Evolutionary conservation across 805 yeast species (phyloP), one percentile per base, ranked within the genome.

Genomic region (Metschnikowia picachoensis): DNA sequence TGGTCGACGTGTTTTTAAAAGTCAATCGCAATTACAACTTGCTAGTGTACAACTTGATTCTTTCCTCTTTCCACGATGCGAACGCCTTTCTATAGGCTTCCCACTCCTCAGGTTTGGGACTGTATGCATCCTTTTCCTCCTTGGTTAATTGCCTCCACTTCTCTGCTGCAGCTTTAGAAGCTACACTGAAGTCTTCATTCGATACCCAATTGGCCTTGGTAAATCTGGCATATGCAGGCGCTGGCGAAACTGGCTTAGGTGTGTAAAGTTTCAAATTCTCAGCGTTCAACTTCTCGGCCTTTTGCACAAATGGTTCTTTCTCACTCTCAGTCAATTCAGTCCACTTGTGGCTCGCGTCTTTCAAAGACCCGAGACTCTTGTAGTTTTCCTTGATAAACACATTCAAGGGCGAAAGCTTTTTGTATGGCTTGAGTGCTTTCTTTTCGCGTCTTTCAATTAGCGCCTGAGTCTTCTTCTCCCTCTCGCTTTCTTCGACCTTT

Each of bases 201-300:
- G 57, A 60, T 16, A 46, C 50, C 52, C 55, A 68, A 46, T 60
- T 58, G 33, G 62, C 58, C 49, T 64, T 57, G 30, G 68, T 54
- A 44, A 52, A 70, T 13, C 50, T 43, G 15, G 72, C 68, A 56
- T 60, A 70, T 11, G 62, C 60, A 37, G 43, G 48, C 4, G 60
- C 50, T 7, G 74, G 73, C 6, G 56, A 49, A 42, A 62, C 61
- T 31, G 76, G 76, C 53, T 63, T 64, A 1, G 69, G 67, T 2
- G 60, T 53, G 53, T 52, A 67, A 25, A 55, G 47, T 43, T 59
- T 47, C 29, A 50, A 42, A 37, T 52, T 53, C 34, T 61, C 61
- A 11, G 55, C 65, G 47, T 67, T 67, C 52, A 54, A 49, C 37
- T 54, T 59, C n/a, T 57, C 58, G n/a, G 68, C 71, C 44, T 58